Base-by-base conservation (phyloP, 805 yeast genomes). In the Kazachstania taianensis region DNA sequence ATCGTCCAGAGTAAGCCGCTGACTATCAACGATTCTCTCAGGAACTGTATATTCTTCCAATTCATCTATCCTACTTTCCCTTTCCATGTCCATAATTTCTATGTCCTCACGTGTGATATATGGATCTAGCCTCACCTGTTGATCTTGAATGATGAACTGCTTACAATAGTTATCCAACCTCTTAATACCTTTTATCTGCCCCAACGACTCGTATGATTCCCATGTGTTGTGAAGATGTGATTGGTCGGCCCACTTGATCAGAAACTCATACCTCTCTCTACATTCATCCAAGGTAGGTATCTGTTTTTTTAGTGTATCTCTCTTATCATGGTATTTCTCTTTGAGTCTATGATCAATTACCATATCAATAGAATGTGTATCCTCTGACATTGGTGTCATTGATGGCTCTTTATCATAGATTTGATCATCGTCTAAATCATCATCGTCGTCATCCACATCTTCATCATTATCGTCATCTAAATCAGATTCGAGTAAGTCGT, bases 151-250 rank as follows among this genome's bases (percentile, higher is more conserved):
- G 37, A 92, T 75, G 50, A 62, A 75, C 49, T 80, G 85, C 51
- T 79, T 81, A 54, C 87, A 80, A 59, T 86, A 92, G 60, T 92
- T 92, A 41, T 89, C 97, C 15, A 92, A 72, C 46, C 80, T 78
- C 56, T 94, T 83, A 46, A 73, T 66, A 29, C 99, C 98, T 54
- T 78, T 78, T 42, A 67, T 42, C 20, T 46, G 46, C 31, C 70
- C 70, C 34, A 78, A 52, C 3, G 61, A 57, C 9, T 59, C 61
- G 60, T 80, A 86, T 2, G 72, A 56, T 55, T 87, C 95, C 96
- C 96, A 92, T 0, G 95, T 79, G 57, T 89, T 92, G 61, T 92
- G 99, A 42, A 92, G 66, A 62, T 92, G 97, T 10, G 96, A 82
- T 42, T 75, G 67, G 36, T 73, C 83, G 14, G 72, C 67, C 98